Conservation (phyloP, 306 rosid species). For the Pyrus communis region DNA sequence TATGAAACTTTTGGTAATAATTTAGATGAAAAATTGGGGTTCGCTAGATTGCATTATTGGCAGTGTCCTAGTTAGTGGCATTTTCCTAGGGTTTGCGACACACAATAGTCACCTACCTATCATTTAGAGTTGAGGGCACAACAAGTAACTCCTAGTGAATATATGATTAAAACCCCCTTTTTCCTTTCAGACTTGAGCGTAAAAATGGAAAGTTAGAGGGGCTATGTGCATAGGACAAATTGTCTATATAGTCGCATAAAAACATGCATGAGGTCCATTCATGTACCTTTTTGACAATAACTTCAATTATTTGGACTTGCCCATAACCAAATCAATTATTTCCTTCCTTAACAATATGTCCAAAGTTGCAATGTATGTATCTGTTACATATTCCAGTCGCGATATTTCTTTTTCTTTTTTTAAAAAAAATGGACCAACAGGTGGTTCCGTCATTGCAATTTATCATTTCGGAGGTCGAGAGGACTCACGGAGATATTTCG, state of each 20-base stretch:
- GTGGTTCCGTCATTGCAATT: too few relatives aligned
- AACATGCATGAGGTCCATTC: neutral
- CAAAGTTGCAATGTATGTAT: neutral
- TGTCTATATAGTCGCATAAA: neutral
- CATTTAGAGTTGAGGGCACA: neutral
- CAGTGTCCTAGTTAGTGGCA: neutral
- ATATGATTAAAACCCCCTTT: neutral
- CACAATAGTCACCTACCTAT: neutral
- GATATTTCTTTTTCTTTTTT: too few relatives aligned
- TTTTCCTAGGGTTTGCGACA: neutral
- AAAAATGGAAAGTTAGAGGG: neutral
- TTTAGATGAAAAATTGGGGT: neutral
- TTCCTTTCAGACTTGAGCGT: neutral
- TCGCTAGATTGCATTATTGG: neutral
- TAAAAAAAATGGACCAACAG: too few relatives aligned
- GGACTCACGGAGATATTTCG: too few relatives aligned
- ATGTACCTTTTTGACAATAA: neutral
- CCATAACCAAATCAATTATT: neutral
- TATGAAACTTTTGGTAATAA: neutral
- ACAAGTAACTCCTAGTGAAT: neutral
- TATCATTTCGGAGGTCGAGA: too few relatives aligned
- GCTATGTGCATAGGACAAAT: neutral
- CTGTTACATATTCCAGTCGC: neutral
- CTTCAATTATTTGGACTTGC: neutral
- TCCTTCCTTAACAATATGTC: neutral